Percentiles rank a stretch among this genome's conserved stretches.
Evolutionary conservation across 768 basidiomycete species (phyloP).

Genomic region (Glaciozyma martinii): DNA sequence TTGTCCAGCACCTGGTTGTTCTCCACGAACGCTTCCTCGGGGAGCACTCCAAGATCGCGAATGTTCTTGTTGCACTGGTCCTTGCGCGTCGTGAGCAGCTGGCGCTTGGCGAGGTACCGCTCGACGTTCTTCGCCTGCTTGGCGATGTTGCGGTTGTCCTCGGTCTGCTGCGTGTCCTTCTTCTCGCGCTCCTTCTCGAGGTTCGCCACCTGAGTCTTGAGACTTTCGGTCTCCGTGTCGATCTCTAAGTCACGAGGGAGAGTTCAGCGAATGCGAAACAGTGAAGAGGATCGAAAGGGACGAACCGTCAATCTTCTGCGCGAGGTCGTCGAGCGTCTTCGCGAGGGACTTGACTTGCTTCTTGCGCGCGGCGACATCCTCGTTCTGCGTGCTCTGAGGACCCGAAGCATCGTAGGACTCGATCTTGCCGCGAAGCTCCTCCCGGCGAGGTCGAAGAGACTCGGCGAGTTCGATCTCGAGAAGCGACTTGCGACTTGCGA

Average conservation of each 20-base stretch:
- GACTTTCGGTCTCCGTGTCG: constrained; percentile 35
- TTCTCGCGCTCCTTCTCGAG: constrained; percentile 52
- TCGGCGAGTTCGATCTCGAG: constrained; percentile 92
- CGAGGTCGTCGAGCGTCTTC: constrained; percentile 55
- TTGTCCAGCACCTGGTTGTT: constrained; percentile 60
- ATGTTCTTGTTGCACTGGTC: constrained; percentile 95
- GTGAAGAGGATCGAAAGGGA: not conserved
- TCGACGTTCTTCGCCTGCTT: constrained; percentile 92
- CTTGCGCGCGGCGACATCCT: constrained; percentile 58
- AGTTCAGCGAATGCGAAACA: constrained; percentile 36
- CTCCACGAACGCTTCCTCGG: constrained; percentile 95
- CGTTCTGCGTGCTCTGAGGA: constrained; percentile 41
- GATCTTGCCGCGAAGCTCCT: constrained; percentile 66
- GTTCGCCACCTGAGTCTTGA: constrained; percentile 23
- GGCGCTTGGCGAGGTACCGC: constrained; percentile 82
- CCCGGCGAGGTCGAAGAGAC: constrained; percentile 64
- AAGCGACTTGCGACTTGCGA: constrained; percentile 65
- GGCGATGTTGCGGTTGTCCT: constrained; percentile 78
- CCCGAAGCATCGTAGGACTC: constrained; percentile 51
- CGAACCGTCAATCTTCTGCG: constrained; percentile 56
- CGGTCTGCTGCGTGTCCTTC: constrained; percentile 68
- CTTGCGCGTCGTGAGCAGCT: constrained; percentile 70
- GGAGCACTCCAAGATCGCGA: constrained; percentile 87
- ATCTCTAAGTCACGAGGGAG: constrained; percentile 49
- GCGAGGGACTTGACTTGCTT: constrained; percentile 64